Evolutionary conservation across 305 asterid species (phyloP), one percentile per base, ranked within the genome.

Genomic region (Fraxinus nigra): DNA sequence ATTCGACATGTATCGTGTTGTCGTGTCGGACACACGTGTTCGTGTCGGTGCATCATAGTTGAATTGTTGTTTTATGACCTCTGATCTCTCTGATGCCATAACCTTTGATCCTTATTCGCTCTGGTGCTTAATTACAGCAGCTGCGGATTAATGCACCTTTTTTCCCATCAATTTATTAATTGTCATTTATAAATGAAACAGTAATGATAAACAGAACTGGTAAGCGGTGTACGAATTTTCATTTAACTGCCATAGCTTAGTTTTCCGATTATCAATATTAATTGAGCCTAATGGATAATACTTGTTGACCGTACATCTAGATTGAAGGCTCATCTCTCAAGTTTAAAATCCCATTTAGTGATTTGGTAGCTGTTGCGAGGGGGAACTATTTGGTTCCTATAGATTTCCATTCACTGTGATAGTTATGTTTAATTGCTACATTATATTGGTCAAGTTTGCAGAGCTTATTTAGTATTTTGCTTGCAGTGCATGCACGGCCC

Each of bases 401-500:
- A 63, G 72, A 24, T 63, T 63, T 63, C 3, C 34, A 3, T 24
- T 59, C 40, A 32, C 40, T 30, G 38, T 32, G 43, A 16, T 28
- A 11, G 74, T 67, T 10, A 28, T 24, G 35, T 67, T 67, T 24
- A 26, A 54, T 18, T 85, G 75, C 73, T 80, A 9, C 56, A 30
- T 80, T 81, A 51, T 69, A 51, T 37, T 46, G 37, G 77, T 79
- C 43, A 56, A 32, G 79, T 35, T 8, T 24, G 32, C 63, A 63
- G 72, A 70, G 79, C 90, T 90, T 35, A 90, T 70, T 81, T 61
- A 82, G 76, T 78, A 69, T 85, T 84, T 89, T 80, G 37, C 78
- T 61, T 87, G 83, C 94, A 96, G 99, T 96, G 99, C 89, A 96
- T 94, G 98, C 99, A 96, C 78, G 99, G 99, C 82, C 97, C 95